Evolutionary conservation across 2,329 filamentous ascomycete species (phyloP).

Genomic region (Periconia digitata): DNA sequence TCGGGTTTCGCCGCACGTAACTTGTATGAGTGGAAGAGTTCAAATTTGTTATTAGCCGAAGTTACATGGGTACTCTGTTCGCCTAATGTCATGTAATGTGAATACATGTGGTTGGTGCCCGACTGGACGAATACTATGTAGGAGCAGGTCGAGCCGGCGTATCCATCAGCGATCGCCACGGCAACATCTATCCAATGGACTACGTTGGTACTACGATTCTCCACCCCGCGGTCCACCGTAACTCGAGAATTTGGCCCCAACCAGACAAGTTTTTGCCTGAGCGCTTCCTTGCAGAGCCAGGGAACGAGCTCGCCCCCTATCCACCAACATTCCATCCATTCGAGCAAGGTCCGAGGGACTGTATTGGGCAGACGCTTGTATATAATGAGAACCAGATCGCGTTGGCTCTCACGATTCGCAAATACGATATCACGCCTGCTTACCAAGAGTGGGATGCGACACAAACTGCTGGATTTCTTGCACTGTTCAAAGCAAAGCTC

Average conservation of each 20-base stretch:
- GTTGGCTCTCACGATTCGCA: not conserved
- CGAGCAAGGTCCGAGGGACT: constrained; percentile 37
- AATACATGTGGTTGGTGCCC: too few species aligned
- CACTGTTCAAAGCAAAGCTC: not conserved
- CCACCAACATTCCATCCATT: constrained; percentile 40
- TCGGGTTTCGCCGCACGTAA: too few species aligned
- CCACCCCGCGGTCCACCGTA: constrained; percentile 17
- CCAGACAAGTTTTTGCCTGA: constrained; percentile 27
- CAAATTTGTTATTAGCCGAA: too few species aligned
- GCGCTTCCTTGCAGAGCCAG: constrained; percentile 18
- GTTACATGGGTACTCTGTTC: too few species aligned
- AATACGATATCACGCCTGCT: not conserved
- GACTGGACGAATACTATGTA: constrained; percentile 7
- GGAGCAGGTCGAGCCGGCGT: constrained; percentile 14
- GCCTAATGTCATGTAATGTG: too few species aligned
- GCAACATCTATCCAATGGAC: constrained; percentile 21
- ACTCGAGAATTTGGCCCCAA: constrained; percentile 19
- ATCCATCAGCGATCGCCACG: constrained; percentile 21
- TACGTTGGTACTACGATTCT: constrained; percentile 17
- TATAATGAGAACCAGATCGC: constrained; percentile 16
- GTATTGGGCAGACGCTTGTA: constrained; percentile 24
- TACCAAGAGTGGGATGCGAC: constrained; percentile 2
- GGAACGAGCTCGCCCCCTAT: constrained; percentile 12
- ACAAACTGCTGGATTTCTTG: not conserved
- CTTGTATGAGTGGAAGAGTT: too few species aligned